Evolutionary conservation across 2,329 filamentous ascomycete species (phyloP).

Genomic region (Fusarium mundagurra): DNA sequence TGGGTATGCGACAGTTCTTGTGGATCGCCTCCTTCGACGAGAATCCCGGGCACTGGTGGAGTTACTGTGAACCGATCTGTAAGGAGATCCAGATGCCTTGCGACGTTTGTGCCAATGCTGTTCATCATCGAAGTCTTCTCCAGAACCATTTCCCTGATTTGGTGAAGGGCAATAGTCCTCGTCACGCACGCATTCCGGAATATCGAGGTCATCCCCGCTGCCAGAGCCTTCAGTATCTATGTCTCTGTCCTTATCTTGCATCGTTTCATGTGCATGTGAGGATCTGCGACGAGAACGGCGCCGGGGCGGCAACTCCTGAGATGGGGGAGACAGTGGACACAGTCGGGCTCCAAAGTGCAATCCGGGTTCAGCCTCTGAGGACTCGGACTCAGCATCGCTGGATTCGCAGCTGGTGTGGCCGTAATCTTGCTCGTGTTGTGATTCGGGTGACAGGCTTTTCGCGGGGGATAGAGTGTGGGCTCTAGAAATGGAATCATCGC

Average conservation of each 20-base stretch:
- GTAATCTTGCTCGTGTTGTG: background rate
- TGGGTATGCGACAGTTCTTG: background rate
- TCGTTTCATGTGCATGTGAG: background rate
- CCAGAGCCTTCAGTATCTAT: background rate
- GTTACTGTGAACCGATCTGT: background rate
- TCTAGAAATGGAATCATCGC: background rate
- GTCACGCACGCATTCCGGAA: background rate
- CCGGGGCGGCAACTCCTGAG: background rate
- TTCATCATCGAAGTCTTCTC: background rate
- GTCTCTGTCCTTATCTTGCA: background rate
- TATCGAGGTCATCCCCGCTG: background rate
- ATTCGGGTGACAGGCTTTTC: background rate
- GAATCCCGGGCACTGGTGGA: background rate
- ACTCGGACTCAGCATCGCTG: background rate
- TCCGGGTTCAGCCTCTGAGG: background rate
- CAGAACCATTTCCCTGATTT: background rate
- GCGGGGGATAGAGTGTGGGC: background rate
- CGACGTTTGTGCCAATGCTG: background rate
- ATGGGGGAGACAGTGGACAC: background rate
- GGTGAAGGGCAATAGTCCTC: background rate
- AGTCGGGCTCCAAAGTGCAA: background rate
- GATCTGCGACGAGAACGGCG: too few relatives aligned
- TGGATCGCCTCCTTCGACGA: background rate
- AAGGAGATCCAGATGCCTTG: background rate
- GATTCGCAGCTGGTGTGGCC: background rate